Base-by-base conservation (phyloP, 495 filamentous ascomycete species). In the Penicillium samsonianum region DNA sequence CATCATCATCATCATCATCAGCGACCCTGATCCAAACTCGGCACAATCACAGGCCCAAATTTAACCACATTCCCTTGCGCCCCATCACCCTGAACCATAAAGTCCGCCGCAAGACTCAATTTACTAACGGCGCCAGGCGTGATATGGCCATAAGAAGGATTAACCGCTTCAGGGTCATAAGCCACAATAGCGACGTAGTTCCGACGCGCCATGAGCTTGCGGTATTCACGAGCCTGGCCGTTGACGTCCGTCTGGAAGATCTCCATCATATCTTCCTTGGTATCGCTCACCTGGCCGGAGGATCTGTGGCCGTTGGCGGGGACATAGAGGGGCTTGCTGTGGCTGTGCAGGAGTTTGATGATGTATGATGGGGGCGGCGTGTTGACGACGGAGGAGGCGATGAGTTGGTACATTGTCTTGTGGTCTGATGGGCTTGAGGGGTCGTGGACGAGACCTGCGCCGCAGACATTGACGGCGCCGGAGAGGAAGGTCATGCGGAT, bases 181-280 rank as follows among this genome's bases (percentile, higher is more conserved):
- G 89, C 90, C 10, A 96, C 90, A 61, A 94, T 88, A 12, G 92
- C 93, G n/a, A 91, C 88, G 61, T 98, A 98, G 63, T 97, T 98
- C 35, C 94, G 76, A 25, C 95, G 74, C 4, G 85, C 91, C 94
- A 98, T 98, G 33, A 98, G 80, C 65, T 91, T 89, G 69, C 90
- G 90, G 60, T 89, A 76, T 73, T 98, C 94, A 23, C 95, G 80
- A 1, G 84, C 75, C 26, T 83, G 77, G 14, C 95, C 92, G 49
- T 83, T 88, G 17, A 93, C 89, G 64, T 98, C 94, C 8, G 82
- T 87, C 68, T 92, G 87, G 82, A 98, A 98, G 61, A 98, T 90
- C 76, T 98, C 94, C 86, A 98, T 92, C 94, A 98, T 98, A 69
- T 98, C 94, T 73, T 98, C 94, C 71, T 98, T 98, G 37, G 94